These are phyloP conservation scores for Dendrobium huoshanense DNA, from an alignment of 106 monocot species.

Conservation along the genomic window DNA sequence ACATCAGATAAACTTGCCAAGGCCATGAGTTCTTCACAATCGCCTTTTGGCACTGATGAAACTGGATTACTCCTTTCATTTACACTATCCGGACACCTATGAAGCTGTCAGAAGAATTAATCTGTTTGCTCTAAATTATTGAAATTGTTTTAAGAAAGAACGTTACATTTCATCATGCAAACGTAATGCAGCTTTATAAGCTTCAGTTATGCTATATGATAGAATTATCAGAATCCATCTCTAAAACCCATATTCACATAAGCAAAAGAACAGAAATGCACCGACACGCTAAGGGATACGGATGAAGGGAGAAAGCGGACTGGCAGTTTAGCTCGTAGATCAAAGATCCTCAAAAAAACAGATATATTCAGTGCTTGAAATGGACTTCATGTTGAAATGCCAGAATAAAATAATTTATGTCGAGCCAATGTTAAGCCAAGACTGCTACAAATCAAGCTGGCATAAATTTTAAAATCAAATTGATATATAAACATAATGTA, in stretches of 20 bases:
- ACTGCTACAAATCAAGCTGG: no score
- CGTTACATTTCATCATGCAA: background rate
- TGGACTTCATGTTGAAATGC: no score
- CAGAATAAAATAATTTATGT: no score
- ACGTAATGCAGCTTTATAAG: background rate
- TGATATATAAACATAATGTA: no score
- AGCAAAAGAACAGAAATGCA: background rate
- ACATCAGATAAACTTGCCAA: conserved; percentile 6
- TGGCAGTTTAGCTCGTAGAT: no score
- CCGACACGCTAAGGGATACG: background rate
- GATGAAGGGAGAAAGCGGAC: background rate
- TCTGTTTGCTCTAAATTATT: background rate
- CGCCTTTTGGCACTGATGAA: conserved; percentile 2
- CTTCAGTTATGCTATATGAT: background rate
- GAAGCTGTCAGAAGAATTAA: conserved; percentile 24
- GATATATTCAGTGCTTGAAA: no score
- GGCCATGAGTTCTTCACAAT: background rate
- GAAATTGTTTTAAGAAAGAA: background rate
- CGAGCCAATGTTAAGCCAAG: no score
- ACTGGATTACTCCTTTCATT: conserved; percentile 1
- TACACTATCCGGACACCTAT: conserved; percentile 21
- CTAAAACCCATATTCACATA: background rate
- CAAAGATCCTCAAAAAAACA: no score
- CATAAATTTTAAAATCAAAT: no score
- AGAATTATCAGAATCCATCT: background rate